These are phyloP conservation scores for Acanthamoeba castellanii DNA, from an alignment of 208 protist genomes.

Conservation along the genomic window DNA sequence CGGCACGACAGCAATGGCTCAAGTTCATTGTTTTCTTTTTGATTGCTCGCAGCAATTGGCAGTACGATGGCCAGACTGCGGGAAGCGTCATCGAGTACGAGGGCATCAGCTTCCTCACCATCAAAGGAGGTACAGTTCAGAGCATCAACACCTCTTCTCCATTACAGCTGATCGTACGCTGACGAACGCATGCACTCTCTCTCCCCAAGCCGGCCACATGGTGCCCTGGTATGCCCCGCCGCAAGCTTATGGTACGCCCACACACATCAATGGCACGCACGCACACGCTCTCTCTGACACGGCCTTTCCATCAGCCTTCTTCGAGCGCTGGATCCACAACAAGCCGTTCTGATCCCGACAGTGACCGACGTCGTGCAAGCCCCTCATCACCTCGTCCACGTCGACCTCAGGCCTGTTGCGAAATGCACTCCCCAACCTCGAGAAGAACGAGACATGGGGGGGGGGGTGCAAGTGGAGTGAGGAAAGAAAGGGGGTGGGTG, in stretches of 20 bases:
- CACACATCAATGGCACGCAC: neutral
- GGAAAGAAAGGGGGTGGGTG: neutral
- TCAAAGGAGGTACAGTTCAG: neutral
- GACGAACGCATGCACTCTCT: no score
- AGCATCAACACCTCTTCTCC: neutral
- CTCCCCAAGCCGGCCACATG: neutral
- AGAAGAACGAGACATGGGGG: neutral
- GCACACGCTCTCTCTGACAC: neutral
- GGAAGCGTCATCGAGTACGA: constrained; percentile 10
- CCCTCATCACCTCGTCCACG: no score
- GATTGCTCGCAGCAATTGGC: neutral
- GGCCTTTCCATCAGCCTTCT: neutral
- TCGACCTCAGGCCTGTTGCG: no score
- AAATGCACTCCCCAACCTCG: no score
- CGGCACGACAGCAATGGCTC: no score
- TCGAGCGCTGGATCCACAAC: constrained; percentile 31
- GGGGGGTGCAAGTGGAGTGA: neutral
- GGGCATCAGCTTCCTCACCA: constrained; percentile 29
- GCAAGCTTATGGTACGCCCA: neutral
- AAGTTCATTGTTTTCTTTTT: no score
- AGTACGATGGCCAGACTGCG: neutral
- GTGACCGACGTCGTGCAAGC: no score
- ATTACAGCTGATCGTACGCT: neutral
- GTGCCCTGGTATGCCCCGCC: constrained; percentile 6
- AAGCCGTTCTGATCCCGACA: constrained; percentile 21